Base-by-base conservation (phyloP, 495 filamentous ascomycete species). In the Hypoxylon perforatum region DNA sequence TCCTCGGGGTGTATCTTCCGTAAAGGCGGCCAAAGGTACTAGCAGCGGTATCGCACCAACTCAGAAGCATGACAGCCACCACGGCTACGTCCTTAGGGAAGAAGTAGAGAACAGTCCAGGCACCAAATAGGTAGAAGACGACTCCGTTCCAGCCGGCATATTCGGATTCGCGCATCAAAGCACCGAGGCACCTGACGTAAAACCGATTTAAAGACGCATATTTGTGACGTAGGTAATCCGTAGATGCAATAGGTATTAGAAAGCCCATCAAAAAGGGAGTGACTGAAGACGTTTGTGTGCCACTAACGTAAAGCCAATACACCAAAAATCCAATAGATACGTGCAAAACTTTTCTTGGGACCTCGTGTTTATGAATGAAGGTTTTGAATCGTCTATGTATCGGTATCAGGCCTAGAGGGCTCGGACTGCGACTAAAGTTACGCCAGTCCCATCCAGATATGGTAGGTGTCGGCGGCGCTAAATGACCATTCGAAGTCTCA, bases 1-100 rank as follows among this genome's bases (percentile, higher is more conserved):
- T 85, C 38, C 88, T 84, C 36, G 91, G 91, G 15, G 95, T 99
- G 69, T 96, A 92, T 50, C 91, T 87, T 35, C 95, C 92, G 74
- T 90, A 98, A 4, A 93, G 77, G 42, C 95, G 85, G 38, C 95
- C 95, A 57, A 98, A 90, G 0, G 95, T 99, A 69, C 90, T 93
- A 2, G 95, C 95, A 38, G 95, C 96, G 4, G 96, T 97, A 72
- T 99, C 95, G 75, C 95, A 99, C 95, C 95, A 99, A 68, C 90
- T 94, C 7, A 99, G 85, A 49, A 99, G 84, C 59, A 98, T 81
- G 12, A 97, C 88, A 19, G 89, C 86, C 82, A 99, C 89, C 8
- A 96, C 88, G 2, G 89, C 92, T n/a, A 98, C 86, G 66, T 99
- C 95, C 76, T 97, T 98, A 22, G 93, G 93, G 75, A 93, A 94